Conservation (phyloP, 2,329 filamentous ascomycete species). For the Fusarium abutilonis region DNA sequence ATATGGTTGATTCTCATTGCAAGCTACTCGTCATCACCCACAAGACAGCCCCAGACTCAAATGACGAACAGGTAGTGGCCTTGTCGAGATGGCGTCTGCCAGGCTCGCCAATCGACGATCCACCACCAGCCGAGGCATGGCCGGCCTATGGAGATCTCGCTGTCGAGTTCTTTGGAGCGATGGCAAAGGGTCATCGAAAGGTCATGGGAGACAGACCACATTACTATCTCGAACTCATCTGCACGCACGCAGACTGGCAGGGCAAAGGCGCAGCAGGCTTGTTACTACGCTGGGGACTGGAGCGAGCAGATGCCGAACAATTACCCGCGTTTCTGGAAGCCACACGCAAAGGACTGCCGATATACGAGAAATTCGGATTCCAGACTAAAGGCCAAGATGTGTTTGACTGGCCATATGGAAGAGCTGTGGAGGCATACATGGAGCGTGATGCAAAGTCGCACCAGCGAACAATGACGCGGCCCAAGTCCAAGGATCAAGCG, state of each 20-base stretch:
- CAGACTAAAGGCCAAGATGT: conserved; percentile 49
- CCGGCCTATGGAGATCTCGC: conserved; percentile 55
- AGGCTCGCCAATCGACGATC: conserved; percentile 36
- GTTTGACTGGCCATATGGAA: conserved; percentile 48
- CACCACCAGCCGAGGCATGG: conserved; percentile 49
- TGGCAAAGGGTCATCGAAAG: conserved; percentile 49
- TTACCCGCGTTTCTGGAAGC: conserved; percentile 61
- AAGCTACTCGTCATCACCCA: conserved; percentile 53
- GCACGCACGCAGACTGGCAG: conserved; percentile 55
- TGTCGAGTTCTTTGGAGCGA: conserved; percentile 52
- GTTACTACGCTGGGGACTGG: conserved; percentile 60
- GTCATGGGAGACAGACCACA: conserved; percentile 57
- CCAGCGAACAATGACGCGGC: conserved; percentile 20
- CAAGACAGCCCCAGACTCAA: conserved; percentile 42
- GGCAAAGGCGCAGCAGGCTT: conserved; percentile 57
- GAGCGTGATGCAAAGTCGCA: conserved; percentile 40
- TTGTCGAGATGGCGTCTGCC: conserved; percentile 61
- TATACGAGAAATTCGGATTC: conserved; percentile 63
- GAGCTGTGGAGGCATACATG: conserved; percentile 52
- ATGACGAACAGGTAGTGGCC: conserved; percentile 50
- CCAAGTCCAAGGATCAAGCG: conserved; percentile 14
- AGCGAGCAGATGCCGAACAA: conserved; percentile 56
- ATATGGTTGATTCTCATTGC: conserved; percentile 52
- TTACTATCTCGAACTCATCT: conserved; percentile 61
- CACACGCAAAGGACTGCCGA: conserved; percentile 56